These are phyloP conservation scores for Fusarium devonianum DNA, from an alignment of 2,329 filamentous ascomycete species.

Conservation along the genomic window DNA sequence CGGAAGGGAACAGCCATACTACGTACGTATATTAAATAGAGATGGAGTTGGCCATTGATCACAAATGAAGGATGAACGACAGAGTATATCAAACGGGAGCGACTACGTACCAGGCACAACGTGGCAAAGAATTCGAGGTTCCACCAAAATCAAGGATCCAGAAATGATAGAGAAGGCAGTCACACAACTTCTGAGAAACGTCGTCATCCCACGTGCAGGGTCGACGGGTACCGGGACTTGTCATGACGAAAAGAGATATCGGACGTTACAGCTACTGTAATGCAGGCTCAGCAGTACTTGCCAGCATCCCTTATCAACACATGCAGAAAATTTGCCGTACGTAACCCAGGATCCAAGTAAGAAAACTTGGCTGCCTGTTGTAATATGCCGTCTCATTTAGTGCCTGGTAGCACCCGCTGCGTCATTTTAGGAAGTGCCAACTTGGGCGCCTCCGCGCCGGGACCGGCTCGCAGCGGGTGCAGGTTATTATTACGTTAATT, in stretches of 20 bases:
- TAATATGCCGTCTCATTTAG: constrained; percentile 32
- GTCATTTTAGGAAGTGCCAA: constrained; percentile 32
- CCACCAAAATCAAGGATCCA: constrained; percentile 1
- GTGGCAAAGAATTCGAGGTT: too few relatives aligned
- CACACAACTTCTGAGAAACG: constrained; percentile 4
- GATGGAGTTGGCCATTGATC: not conserved
- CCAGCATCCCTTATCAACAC: constrained; percentile 4
- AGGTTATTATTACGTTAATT: too few relatives aligned
- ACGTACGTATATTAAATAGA: too few relatives aligned
- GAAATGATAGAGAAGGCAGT: not conserved
- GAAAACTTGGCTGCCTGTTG: constrained; percentile 5
- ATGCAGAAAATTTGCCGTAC: constrained; percentile 16
- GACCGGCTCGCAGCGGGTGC: constrained; percentile 37
- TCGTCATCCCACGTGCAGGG: constrained; percentile 36
- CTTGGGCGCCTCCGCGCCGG: constrained; percentile 11
- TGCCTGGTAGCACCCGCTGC: constrained; percentile 33
- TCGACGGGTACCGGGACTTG: too few relatives aligned
- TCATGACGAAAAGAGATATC: constrained; percentile 16
- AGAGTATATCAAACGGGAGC: not conserved
- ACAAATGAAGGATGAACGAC: not conserved
- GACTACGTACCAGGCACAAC: too few relatives aligned
- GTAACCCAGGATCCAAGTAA: too few relatives aligned
- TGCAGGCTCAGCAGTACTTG: not conserved
- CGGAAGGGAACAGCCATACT: too few relatives aligned
- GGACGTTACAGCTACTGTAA: constrained; percentile 20